phyloP scores from a whole-genome alignment of 1,139 yeast genomes.

The Scheffersomyces parashehatae region DNA sequence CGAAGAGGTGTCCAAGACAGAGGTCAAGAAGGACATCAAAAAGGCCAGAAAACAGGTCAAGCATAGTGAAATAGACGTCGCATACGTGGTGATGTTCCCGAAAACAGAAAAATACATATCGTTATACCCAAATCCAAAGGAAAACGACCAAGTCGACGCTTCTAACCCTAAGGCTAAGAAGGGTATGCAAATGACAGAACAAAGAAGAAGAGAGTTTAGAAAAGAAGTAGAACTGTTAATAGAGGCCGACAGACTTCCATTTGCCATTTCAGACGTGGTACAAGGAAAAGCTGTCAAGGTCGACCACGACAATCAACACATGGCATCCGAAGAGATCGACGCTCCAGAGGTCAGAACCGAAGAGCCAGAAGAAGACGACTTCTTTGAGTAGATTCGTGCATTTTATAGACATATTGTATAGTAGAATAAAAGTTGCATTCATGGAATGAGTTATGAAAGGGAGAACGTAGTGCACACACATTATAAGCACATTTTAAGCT shows the following conservation, averaged over 20 bases:
- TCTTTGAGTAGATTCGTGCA: constrained; percentile 33
- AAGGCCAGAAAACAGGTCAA: constrained; percentile 51
- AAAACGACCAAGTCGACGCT: constrained; percentile 29
- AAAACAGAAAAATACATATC: constrained; percentile 79
- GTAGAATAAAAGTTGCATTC: constrained; percentile 4
- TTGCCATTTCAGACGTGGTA: constrained; percentile 58
- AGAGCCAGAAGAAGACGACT: constrained; percentile 39
- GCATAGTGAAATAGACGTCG: constrained; percentile 70
- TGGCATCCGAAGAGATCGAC: constrained; percentile 34
- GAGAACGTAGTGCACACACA: neutral
- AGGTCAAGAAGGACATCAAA: constrained; percentile 53
- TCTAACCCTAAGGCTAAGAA: constrained; percentile 41
- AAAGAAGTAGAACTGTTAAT: constrained; percentile 52
- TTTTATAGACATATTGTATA: constrained; percentile 10
- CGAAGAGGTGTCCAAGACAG: constrained; percentile 39
- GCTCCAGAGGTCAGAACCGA: constrained; percentile 34
- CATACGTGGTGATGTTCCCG: constrained; percentile 79
- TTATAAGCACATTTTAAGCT: neutral
- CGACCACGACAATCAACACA: constrained; percentile 14
- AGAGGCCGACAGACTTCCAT: constrained; percentile 53
- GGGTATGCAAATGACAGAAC: constrained; percentile 51
- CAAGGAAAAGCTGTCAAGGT: constrained; percentile 43
- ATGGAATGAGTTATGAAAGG: neutral
- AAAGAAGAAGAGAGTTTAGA: constrained; percentile 49
- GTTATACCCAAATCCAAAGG: constrained; percentile 53